Evolutionary conservation across 441 rosid genomes (phyloP).

Genomic region (Iberis amara): DNA sequence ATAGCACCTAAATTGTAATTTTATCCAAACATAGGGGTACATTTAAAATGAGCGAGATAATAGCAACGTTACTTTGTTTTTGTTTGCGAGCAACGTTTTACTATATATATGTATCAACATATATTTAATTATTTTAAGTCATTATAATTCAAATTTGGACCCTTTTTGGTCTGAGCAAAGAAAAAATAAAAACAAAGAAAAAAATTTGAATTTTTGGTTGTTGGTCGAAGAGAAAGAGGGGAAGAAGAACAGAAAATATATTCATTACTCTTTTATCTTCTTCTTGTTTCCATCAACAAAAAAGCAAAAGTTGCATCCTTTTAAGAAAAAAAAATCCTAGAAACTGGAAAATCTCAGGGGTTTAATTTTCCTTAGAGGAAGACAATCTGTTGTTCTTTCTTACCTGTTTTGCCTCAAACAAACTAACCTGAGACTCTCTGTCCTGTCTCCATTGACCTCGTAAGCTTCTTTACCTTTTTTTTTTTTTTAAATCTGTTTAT

Average conservation of each 20-base stretch:
- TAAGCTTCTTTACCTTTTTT: constrained; percentile 22
- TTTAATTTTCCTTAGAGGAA: background rate
- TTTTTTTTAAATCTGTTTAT: background rate
- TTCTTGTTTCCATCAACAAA: constrained; percentile 3
- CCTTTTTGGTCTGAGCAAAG: constrained; percentile 14
- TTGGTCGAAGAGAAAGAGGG: constrained; percentile 31
- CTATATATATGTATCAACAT: background rate
- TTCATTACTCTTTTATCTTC: constrained; percentile 25
- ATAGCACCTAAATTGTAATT: constrained; percentile 6
- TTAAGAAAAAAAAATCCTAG: constrained; percentile 4
- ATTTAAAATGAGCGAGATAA: background rate
- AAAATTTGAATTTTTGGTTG: constrained; percentile 24
- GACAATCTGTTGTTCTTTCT: background rate
- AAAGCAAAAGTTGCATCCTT: constrained; percentile 26
- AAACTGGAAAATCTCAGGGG: constrained; percentile 18
- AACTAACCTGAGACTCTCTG: constrained; percentile 27
- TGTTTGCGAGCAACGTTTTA: background rate
- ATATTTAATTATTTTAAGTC: constrained; percentile 3
- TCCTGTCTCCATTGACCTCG: constrained; percentile 30
- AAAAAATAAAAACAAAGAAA: background rate
- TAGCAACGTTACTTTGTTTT: constrained; percentile 12
- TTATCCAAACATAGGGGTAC: background rate
- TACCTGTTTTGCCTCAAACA: constrained; percentile 18
- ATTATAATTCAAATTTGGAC: constrained; percentile 25
- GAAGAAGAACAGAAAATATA: constrained; percentile 29